These are phyloP conservation scores for Plasmodium gaboni DNA, from an alignment of 169 alveolate genomes.

Conservation along the genomic window DNA sequence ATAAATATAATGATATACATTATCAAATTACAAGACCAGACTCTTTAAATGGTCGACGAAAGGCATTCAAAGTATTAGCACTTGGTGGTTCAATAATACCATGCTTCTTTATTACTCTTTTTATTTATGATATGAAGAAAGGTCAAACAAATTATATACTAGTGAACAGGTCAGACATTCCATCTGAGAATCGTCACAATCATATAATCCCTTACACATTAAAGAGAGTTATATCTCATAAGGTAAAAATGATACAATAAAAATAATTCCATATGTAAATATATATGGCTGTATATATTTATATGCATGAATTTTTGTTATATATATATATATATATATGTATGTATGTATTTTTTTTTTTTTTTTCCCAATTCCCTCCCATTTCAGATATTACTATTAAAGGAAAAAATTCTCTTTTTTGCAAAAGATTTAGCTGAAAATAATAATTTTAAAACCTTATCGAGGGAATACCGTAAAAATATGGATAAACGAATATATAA, in stretches of 20 bases:
- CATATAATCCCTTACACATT: conserved; percentile 35
- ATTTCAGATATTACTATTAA: conserved; percentile 19
- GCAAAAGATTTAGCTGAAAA: conserved; percentile 66
- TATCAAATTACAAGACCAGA: conserved; percentile 65
- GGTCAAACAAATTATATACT: conserved; percentile 5
- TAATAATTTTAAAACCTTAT: conserved; percentile 33
- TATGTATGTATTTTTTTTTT: neutral
- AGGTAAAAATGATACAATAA: conserved; percentile 1
- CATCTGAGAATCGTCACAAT: neutral
- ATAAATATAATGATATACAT: conserved; percentile 53
- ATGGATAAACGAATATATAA: conserved; percentile 22
- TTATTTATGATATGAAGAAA: conserved; percentile 26
- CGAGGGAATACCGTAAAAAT: conserved; percentile 34
- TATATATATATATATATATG: neutral
- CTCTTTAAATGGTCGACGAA: conserved; percentile 35
- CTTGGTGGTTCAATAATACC: conserved; percentile 55
- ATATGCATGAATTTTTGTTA: neutral
- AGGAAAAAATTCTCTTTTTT: conserved; percentile 47
- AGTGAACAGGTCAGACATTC: neutral
- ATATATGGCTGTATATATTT: neutral
- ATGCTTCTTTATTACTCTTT: conserved; percentile 19
- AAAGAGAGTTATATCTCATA: conserved; percentile 28
- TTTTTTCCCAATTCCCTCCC: neutral
- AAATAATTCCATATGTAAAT: neutral
- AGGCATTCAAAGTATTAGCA: conserved; percentile 45